A percentile compares a stretch with the other conserved stretches of the same genome.
phyloP scores from a whole-genome alignment of 2,329 filamentous ascomycete species.

The Fusarium pseudocircinatum region DNA sequence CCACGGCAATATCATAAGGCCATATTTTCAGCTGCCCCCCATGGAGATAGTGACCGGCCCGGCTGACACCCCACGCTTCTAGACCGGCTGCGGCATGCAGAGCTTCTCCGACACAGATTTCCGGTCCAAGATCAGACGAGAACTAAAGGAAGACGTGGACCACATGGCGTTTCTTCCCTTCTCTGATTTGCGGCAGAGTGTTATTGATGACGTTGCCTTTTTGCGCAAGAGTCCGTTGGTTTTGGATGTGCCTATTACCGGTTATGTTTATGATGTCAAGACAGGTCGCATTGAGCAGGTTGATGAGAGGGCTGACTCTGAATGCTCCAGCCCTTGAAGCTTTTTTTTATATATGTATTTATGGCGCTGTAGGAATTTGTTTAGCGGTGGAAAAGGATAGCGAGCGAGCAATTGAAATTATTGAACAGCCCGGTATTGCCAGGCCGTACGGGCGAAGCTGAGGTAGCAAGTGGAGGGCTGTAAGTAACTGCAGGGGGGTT shows the following conservation, averaged over 20 bases:
- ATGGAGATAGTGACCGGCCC: slow-evolving; percentile 21
- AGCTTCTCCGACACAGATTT: slow-evolving; percentile 71
- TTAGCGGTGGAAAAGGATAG: not conserved
- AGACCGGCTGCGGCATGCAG: slow-evolving; percentile 66
- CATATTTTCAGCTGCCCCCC: not conserved
- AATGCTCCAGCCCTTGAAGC: slow-evolving; percentile 20
- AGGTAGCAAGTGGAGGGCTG: too few relatives aligned
- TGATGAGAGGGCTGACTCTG: slow-evolving; percentile 18
- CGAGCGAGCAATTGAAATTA: not conserved
- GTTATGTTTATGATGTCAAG: slow-evolving; percentile 83
- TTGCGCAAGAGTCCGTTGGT: slow-evolving; percentile 69
- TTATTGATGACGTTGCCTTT: slow-evolving; percentile 72
- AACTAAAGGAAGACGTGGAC: slow-evolving; percentile 63
- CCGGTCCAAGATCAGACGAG: slow-evolving; percentile 64
- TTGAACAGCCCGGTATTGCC: too few relatives aligned
- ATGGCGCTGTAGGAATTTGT: not conserved
- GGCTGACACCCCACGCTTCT: slow-evolving; percentile 27
- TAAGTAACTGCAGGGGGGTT: too few relatives aligned
- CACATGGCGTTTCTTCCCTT: slow-evolving; percentile 74
- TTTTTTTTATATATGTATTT: not conserved
- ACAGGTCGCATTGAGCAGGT: slow-evolving; percentile 65
- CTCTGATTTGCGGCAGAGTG: slow-evolving; percentile 68
- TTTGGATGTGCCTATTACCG: slow-evolving; percentile 70
- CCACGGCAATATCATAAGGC: not conserved
- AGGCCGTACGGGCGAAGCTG: too few relatives aligned